phyloP scores from a whole-genome alignment of 257 asterid species.

The Nicotiana attenuata region DNA sequence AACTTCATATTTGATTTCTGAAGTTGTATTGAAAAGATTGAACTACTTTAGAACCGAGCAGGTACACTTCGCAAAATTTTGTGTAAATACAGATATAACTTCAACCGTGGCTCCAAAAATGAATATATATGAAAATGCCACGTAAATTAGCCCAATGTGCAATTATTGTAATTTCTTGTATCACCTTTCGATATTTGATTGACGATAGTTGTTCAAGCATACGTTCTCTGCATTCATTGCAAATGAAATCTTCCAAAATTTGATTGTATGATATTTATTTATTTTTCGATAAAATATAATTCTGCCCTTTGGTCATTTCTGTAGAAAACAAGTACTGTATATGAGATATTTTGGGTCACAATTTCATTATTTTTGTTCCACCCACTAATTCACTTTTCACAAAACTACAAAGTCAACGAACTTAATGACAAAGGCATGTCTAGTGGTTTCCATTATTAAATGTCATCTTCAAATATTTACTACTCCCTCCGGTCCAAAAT shows the following conservation, averaged over 20 bases:
- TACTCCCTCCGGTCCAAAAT: no score
- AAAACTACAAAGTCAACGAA: no score
- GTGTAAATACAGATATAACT: no score
- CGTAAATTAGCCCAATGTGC: neutral
- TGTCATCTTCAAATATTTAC: neutral
- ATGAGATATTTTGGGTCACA: neutral
- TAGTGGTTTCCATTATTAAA: neutral
- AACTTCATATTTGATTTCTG: no score
- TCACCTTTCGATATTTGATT: neutral
- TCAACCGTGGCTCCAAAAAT: no score
- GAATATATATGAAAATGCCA: neutral
- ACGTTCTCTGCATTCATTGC: neutral
- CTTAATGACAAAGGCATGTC: neutral
- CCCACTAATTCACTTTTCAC: neutral
- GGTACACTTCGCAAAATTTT: no score
- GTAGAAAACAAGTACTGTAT: no score
- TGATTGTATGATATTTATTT: neutral
- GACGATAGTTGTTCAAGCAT: neutral
- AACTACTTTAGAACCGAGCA: no score
- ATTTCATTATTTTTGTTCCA: neutral
- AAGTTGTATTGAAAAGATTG: no score
- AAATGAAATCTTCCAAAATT: neutral
- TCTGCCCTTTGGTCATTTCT: neutral
- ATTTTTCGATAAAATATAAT: neutral
- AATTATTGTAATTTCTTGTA: neutral